A percentile compares a stretch with the other conserved stretches of the same genome.
Conservation (phyloP, 1,284 basidiomycete species). For the Psilocybe mexicana region DNA sequence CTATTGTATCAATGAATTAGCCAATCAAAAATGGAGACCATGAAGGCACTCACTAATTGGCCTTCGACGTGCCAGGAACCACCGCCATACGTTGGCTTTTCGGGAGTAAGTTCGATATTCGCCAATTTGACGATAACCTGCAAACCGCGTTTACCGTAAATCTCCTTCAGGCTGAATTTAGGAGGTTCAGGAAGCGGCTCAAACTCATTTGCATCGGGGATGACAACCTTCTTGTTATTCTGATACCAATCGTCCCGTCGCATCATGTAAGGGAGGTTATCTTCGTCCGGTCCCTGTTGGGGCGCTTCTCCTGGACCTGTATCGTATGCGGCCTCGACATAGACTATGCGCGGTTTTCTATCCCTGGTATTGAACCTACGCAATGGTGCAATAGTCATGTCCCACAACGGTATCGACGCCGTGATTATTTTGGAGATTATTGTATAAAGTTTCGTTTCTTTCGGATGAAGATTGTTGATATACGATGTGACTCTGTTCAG, state of each 20-base stretch:
- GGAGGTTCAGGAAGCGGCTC: slow-evolving; percentile 6
- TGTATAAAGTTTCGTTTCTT: slow-evolving; percentile 28
- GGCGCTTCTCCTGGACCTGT: background rate
- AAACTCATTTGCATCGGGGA: slow-evolving; percentile 25
- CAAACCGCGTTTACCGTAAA: slow-evolving; percentile 28
- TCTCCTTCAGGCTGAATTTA: slow-evolving; percentile 24
- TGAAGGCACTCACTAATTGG: slow-evolving; percentile 27
- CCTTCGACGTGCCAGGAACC: slow-evolving; percentile 45
- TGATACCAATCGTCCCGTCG: slow-evolving; percentile 15
- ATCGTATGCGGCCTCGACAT: slow-evolving; percentile 1
- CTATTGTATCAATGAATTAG: slow-evolving; percentile 13
- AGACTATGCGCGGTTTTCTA: slow-evolving; percentile 12
- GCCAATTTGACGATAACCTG: slow-evolving; percentile 57
- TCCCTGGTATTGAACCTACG: background rate
- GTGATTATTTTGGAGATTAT: slow-evolving; percentile 34
- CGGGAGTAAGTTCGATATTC: slow-evolving; percentile 49
- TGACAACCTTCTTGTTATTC: slow-evolving; percentile 17
- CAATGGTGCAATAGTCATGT: slow-evolving; percentile 31
- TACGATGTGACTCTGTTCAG: slow-evolving; percentile 31
- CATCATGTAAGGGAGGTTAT: background rate
- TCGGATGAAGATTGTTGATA: slow-evolving; percentile 37
- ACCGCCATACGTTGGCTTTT: slow-evolving; percentile 39
- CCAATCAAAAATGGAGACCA: background rate
- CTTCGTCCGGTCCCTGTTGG: background rate
- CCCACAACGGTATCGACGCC: slow-evolving; percentile 37